Base-by-base conservation (phyloP, 805 yeast genomes). In the Spathaspora passalidarum region DNA sequence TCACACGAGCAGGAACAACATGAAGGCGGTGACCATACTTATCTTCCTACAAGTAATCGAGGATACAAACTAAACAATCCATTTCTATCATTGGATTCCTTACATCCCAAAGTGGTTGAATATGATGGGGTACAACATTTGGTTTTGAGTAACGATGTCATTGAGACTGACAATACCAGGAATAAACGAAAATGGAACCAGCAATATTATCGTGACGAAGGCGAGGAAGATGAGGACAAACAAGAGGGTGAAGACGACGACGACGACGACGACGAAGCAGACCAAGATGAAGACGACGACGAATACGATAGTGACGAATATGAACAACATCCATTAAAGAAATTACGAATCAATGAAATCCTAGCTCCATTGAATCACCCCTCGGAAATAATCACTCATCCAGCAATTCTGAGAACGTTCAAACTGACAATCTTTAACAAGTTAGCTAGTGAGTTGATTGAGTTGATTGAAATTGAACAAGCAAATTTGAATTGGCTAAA, bases 331-430 rank as follows among this genome's bases (percentile, higher is more conserved):
- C 69, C 71, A 5, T 56, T 69, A 44, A 59, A 60, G 39, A 56
- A 53, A 37, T 44, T 69, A 19, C 59, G 59, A 17, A 50, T 72
- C 20, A 53, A 67, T 6, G 72, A 82, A 38, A 71, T 90, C 16
- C 67, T 94, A 49, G 80, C 84, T 4, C 97, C 98, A 0, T 79
- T 94, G 11, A 73, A 80, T 7, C 86, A 87, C 47, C 94, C 97
- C 0, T 74, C 87, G 2, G 97, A 94, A 54, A 66, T 92, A 2
- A 79, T 86, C 1, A 73, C 75, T 2, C 91, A 88, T 56, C 84
- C 84, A 11, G 79, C 88, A 1, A 71, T 89, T 14, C 76, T 81
- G 42, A 78, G 75, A 50, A 84, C 94, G 0, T 94, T 79, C 62
- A 79, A 76, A 46, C 73, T 68, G 67, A 52, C 56, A 17, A 66